phyloP scores from a whole-genome alignment of 352 stramenopile genomes.

The Blastocystis sp. region DNA sequence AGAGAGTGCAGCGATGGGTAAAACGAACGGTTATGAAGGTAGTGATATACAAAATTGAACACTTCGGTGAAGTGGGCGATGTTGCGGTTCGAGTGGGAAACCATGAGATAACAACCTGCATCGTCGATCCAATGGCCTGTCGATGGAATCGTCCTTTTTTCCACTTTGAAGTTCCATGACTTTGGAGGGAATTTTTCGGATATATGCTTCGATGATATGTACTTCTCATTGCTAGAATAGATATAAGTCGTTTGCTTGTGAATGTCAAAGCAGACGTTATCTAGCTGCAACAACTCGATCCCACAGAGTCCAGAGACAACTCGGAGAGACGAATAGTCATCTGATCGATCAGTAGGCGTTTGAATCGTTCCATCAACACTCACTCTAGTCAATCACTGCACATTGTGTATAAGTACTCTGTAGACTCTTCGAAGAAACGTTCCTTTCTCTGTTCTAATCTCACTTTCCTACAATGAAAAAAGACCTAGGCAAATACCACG shows the following conservation, averaged over 20 bases:
- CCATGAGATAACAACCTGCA: neutral
- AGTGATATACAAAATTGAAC: constrained; percentile 58
- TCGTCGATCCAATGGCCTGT: neutral
- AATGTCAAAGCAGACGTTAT: constrained; percentile 43
- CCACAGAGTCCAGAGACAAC: neutral
- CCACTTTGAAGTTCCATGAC: constrained; percentile 2
- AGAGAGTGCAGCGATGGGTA: neutral
- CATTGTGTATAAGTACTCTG: neutral
- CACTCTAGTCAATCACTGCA: neutral
- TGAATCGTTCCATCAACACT: neutral
- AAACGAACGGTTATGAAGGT: neutral
- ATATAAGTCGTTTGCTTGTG: neutral
- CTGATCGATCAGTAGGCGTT: neutral
- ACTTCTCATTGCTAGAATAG: neutral
- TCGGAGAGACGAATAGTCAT: neutral
- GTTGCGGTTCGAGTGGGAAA: constrained; percentile 38
- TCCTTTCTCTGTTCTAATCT: neutral
- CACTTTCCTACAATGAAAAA: neutral
- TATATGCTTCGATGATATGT: neutral
- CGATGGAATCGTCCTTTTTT: neutral
- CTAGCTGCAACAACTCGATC: neutral
- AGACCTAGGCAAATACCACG: neutral
- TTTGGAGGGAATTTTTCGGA: constrained; percentile 6
- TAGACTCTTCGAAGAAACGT: neutral
- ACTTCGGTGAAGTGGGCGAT: constrained; percentile 50